Evolutionary conservation across 106 monocot genomes (phyloP).

Genomic region (Allium sativum): DNA sequence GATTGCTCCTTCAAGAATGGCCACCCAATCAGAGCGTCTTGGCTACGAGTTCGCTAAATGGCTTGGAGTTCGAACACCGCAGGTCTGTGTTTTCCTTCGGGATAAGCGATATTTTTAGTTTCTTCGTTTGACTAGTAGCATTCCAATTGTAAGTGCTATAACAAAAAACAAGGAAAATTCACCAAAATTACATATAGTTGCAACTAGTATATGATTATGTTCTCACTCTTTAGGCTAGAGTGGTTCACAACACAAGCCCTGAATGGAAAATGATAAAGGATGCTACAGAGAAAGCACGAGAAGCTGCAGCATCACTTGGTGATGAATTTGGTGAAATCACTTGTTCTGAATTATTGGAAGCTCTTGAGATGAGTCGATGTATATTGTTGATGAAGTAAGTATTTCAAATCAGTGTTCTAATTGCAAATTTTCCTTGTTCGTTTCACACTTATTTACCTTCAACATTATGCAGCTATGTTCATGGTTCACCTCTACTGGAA

Average conservation of each 20-base stretch:
- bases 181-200: too few relatives aligned
- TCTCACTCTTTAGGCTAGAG: constrained; percentile 46
- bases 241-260: constrained; percentile 50
- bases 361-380: constrained; percentile 90
- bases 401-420: background rate
- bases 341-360: constrained; percentile 83
- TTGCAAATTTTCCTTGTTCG: background rate
- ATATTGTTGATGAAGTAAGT: constrained; percentile 82
- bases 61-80: constrained; percentile 77
- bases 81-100: constrained; percentile 21
- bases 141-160: too few relatives aligned
- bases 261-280: constrained; percentile 87
- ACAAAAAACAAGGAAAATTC: too few relatives aligned
- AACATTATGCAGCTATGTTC: constrained; percentile 57
- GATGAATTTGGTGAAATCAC: constrained; percentile 79
- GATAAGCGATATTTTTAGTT: background rate
- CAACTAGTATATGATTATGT: background rate
- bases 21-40: constrained; percentile 83
- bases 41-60: constrained; percentile 91
- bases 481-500: constrained; percentile 77
- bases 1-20: constrained; percentile 81
- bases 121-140: background rate
- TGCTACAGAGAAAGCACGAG: constrained; percentile 68
- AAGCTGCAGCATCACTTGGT: constrained; percentile 23
- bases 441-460: background rate